Percentiles rank a stretch among this genome's conserved stretches.
phyloP scores from a whole-genome alignment of 2,329 filamentous ascomycete genomes.

The Ustulina deusta region DNA sequence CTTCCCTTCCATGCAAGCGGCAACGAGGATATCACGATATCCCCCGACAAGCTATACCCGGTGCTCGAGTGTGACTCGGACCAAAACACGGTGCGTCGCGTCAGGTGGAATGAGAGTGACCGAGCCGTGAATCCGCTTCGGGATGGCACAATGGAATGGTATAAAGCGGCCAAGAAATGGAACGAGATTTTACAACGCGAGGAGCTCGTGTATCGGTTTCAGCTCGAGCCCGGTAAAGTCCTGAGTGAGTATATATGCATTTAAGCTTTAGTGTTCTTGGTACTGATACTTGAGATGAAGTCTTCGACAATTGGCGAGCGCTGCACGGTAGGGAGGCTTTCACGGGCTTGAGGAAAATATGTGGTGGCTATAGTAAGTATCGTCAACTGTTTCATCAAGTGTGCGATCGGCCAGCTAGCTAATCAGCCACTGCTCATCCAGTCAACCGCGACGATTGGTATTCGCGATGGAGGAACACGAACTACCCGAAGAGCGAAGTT shows the following conservation, averaged over 20 bases:
- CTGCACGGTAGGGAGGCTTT: conserved; percentile 89
- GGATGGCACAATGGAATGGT: conserved; percentile 72
- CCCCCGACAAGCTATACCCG: conserved; percentile 76
- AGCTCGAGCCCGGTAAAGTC: conserved; percentile 81
- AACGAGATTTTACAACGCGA: conserved; percentile 74
- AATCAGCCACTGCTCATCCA: conserved; percentile 50
- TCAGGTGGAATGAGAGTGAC: conserved; percentile 96
- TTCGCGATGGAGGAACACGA: conserved; percentile 80
- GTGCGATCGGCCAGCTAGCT: neutral
- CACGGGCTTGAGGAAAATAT: conserved; percentile 85
- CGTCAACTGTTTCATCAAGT: conserved; percentile 4
- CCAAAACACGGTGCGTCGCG: conserved; percentile 60
- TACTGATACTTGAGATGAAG: conserved; percentile 55
- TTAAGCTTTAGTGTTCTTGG: neutral
- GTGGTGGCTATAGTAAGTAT: conserved; percentile 86
- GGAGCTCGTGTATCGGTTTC: conserved; percentile 80
- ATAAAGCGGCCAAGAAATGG: conserved; percentile 81
- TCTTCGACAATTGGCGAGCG: conserved; percentile 97
- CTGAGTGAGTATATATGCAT: conserved; percentile 71
- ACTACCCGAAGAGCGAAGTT: conserved; percentile 64
- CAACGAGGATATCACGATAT: conserved; percentile 84
- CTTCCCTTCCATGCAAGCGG: conserved; percentile 90
- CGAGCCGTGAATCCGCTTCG: conserved; percentile 74
- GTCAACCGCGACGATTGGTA: conserved; percentile 85
- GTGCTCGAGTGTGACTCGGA: conserved; percentile 73